These are phyloP conservation scores for Akebia trifoliata DNA, from an alignment of 164 flowering plant species.

Conservation along the genomic window DNA sequence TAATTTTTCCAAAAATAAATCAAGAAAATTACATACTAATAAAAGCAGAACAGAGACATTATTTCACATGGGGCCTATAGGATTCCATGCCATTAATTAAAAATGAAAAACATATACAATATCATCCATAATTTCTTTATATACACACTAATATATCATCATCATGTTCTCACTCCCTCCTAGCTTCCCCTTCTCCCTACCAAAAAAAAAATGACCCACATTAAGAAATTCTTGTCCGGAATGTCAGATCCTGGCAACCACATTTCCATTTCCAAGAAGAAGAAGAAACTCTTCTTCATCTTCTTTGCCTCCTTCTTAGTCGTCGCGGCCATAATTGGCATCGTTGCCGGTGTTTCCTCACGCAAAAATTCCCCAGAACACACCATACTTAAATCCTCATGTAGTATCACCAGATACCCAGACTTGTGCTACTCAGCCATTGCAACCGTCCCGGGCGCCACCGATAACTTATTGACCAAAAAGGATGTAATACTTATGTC, in stretches of 20 bases:
- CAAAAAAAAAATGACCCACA: conserved; percentile 17
- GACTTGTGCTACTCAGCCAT: conserved; percentile 65
- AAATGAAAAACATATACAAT: too few species aligned
- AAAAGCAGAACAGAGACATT: too few species aligned
- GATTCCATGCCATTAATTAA: too few species aligned
- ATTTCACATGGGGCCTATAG: too few species aligned
- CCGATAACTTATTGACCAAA: conserved; percentile 20
- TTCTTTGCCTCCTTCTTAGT: conserved; percentile 36
- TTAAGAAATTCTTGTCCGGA: conserved; percentile 23
- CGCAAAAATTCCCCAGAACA: conserved; percentile 30
- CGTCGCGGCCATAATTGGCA: conserved; percentile 28
- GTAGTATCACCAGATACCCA: conserved; percentile 53
- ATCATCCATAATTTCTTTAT: too few species aligned
- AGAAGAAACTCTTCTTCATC: conserved; percentile 32
- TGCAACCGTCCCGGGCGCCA: conserved; percentile 24
- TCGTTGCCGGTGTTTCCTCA: conserved; percentile 36
- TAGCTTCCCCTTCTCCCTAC: neutral
- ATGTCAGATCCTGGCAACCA: conserved; percentile 24
- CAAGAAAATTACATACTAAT: too few species aligned
- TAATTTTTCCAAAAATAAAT: too few species aligned
- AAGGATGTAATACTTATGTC: conserved; percentile 63
- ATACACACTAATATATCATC: too few species aligned
- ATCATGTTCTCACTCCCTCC: conserved; percentile 3
- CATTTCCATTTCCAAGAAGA: conserved; percentile 20
- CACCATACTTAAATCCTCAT: conserved; percentile 48